Base-by-base conservation (phyloP, 2,329 filamentous ascomycete species). In the Trichoderma polysporum region DNA sequence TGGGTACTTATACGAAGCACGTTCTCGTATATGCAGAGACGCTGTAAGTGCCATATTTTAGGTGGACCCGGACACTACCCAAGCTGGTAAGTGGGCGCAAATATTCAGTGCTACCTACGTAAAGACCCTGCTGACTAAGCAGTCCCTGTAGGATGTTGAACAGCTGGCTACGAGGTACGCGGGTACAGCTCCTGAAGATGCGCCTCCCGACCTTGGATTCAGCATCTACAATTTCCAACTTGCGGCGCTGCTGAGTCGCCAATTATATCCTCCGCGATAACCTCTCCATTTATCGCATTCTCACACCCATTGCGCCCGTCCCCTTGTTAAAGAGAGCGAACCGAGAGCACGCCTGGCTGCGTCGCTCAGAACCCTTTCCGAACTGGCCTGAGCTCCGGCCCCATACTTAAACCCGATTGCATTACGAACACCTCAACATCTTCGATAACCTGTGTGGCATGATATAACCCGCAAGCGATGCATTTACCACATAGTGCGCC, bases 401-500 rank as follows among this genome's bases (percentile, higher is more conserved):
- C n/a, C 31, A 53, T 49, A 29, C 53, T n/a, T 27, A 15, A 19
- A 19, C 13, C 33, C 63, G 25, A 33, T 52, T 17, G 27, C 29
- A 19, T 19, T 15, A 50, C 50, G 33, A 56, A 49, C 39, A 53
- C 49, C 59, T 64, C 62, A 54, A 65, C 54, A n/a, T 45, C 35
- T 39, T 37, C 37, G 57, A 45, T 29, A 10, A 52, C 52, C 57
- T 17, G 37, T 52, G 66, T 71, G 74, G 72, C 69, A 78, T 78
- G 76, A 72, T 54, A 72, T 74, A 72, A 58, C 64, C 22, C 56
- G 53, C 39, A 52, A 69, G 78, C 66, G 7, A 87, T 87, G 85
- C 78, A 81, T 68, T 72, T 82, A 69, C 78, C 76, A 76, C 77
- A 79, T 64, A 73, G 78, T 70, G 79, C 80, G 82, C 81, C 82